Conservation (phyloP, 129 eudicot species). For the Centella asiatica region DNA sequence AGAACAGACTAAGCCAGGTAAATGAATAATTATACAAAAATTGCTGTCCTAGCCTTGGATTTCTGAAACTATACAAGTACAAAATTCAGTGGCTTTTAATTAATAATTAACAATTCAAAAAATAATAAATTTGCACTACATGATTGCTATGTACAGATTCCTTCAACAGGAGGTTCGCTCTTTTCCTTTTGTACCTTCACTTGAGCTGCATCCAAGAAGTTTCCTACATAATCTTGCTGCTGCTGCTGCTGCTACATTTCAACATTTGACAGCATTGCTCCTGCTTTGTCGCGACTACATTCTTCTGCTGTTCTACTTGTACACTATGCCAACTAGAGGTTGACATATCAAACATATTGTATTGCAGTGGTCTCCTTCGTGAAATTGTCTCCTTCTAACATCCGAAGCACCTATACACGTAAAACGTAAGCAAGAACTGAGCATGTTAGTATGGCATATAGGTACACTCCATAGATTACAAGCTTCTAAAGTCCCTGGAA, state of each 20-base stretch:
- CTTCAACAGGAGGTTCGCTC: too few species aligned
- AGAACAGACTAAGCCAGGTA: too few species aligned
- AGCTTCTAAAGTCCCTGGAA: background rate
- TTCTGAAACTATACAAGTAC: too few species aligned
- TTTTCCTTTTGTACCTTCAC: too few species aligned
- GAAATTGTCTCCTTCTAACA: constrained; percentile 54
- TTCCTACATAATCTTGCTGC: background rate
- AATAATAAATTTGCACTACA: too few species aligned
- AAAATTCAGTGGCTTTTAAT: too few species aligned
- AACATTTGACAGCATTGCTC: background rate
- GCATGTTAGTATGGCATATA: background rate
- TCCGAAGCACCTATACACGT: constrained; percentile 46
- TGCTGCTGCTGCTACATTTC: background rate
- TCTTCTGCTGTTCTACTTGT: background rate
- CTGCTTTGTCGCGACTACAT: background rate
- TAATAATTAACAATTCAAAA: too few species aligned
- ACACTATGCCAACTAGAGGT: background rate
- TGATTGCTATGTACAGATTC: too few species aligned
- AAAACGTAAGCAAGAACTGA: background rate
- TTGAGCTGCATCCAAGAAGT: background rate
- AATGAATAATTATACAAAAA: too few species aligned
- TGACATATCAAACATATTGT: background rate
- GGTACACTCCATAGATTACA: too few species aligned
- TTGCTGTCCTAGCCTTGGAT: too few species aligned
- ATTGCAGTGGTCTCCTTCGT: constrained; percentile 28